Conservation (phyloP, 345 rosid genomes). For the Lagerstroemia speciosa region DNA sequence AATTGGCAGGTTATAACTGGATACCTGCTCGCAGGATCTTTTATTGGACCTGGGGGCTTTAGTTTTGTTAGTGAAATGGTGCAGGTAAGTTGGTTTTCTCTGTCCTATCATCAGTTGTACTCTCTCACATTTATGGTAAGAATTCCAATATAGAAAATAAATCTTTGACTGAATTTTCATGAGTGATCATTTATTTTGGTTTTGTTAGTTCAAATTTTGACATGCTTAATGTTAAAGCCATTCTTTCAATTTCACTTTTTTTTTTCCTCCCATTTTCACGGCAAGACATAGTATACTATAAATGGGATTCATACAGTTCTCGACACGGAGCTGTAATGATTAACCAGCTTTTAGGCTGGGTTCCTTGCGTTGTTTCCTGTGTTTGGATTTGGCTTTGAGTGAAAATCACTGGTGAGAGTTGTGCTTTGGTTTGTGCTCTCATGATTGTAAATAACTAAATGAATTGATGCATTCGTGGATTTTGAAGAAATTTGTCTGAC, state of each 20-base stretch:
- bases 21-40: slow-evolving; percentile 81
- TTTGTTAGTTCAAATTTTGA: no score
- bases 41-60: slow-evolving; percentile 94
- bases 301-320: no score
- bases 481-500: not conserved
- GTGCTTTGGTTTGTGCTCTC: not conserved
- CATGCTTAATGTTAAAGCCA: not conserved
- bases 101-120: not conserved
- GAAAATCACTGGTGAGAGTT: not conserved
- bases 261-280: no score
- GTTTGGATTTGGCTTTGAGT: no score
- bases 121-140: not conserved
- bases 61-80: slow-evolving; percentile 95
- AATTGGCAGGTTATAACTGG: slow-evolving; percentile 83
- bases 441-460: not conserved
- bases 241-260: no score
- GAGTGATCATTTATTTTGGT: no score
- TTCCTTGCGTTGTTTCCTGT: no score
- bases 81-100: slow-evolving; percentile 52
- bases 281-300: no score
- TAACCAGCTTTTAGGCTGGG: no score
- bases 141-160: not conserved
- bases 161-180: not conserved
- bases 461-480: not conserved
- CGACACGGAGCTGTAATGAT: no score